Evolutionary conservation across 805 yeast genomes (phyloP), one percentile per base, ranked within the genome.

Genomic region (Pichia cephalocereana): DNA sequence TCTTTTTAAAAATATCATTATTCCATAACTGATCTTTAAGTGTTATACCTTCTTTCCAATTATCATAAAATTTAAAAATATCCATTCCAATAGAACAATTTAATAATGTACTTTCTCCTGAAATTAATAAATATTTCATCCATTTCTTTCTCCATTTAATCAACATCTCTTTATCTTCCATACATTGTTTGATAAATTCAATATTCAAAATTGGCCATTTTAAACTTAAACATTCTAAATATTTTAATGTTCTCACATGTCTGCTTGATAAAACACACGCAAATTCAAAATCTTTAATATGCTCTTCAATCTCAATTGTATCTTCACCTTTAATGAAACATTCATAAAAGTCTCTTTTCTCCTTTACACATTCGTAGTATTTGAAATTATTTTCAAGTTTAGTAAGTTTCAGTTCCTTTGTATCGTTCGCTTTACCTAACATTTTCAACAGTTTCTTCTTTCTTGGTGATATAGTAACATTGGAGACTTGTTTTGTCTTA

Each of bases 181-280:
- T 55, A 48, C 83, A 72, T 49, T 81, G 83, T 7, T 62, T 59
- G 4, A 87, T 67, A 54, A 75, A 88, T 9, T 64, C 59, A 48
- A 75, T 74, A 3, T 86, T 80, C 31, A 89, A 58, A 18, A 85
- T 74, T 2, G 97, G 97, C 96, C 96, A 88, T 3, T 91, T 90
- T 41, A 88, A 59, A 0, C 91, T 86, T 17, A 88, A 62, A 2
- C 83, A 79, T 57, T 86, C 93, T 10, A 89, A 61, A 60, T 83
- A 89, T 58, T 88, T 89, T 9, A 81, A 72, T 43, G 89, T 86
- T 37, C 96, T 68, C 18, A 77, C 70, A 48, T 75, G 73, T 31
- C 70, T 71, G 38, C 72, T 73, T 0, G 91, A 73, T 1, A 89
- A 64, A 34, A 86, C 68, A 2, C 90, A 90, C 1, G 75, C 87